These are phyloP conservation scores for Elaeagnus macrophylla DNA, from an alignment of 306 rosid genomes.

Conservation along the genomic window DNA sequence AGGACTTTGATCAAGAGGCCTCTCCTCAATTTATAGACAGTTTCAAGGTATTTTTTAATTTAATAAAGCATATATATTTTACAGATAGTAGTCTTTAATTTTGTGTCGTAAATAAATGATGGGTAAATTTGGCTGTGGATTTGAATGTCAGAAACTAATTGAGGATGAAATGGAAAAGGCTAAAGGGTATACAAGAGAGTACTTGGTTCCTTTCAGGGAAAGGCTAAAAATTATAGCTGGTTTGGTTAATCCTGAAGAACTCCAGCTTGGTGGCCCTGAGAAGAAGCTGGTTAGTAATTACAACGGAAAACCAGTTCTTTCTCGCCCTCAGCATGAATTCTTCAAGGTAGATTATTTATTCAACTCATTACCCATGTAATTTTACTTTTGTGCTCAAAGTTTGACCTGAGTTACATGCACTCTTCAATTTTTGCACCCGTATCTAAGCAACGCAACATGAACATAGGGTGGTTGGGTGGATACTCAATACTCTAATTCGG, in stretches of 20 bases:
- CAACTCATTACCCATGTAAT: too few species aligned
- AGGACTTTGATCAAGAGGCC: constrained; percentile 54
- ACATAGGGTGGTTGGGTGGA: too few species aligned
- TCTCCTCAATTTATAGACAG: constrained; percentile 46
- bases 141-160: constrained; percentile 66
- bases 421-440: too few species aligned
- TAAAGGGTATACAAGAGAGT: constrained; percentile 57
- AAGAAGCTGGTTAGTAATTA: constrained; percentile 65
- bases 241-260: constrained; percentile 76
- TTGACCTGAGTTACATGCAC: too few species aligned
- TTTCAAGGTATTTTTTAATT: constrained; percentile 43
- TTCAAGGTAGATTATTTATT: too few species aligned
- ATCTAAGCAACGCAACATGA: too few species aligned
- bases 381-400: too few species aligned
- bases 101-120: constrained; percentile 17
- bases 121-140: too few species aligned
- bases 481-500: too few species aligned
- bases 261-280: constrained; percentile 53
- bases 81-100: too few species aligned
- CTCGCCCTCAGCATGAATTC: constrained; percentile 88
- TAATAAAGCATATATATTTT: too few species aligned
- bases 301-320: constrained; percentile 87
- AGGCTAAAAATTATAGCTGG: constrained; percentile 79
- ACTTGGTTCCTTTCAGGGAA: constrained; percentile 56
- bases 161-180: constrained; percentile 72